Percentiles rank a stretch among this genome's conserved stretches.
Conservation (phyloP, 306 rosid genomes). For the Inga leiocalycina region DNA sequence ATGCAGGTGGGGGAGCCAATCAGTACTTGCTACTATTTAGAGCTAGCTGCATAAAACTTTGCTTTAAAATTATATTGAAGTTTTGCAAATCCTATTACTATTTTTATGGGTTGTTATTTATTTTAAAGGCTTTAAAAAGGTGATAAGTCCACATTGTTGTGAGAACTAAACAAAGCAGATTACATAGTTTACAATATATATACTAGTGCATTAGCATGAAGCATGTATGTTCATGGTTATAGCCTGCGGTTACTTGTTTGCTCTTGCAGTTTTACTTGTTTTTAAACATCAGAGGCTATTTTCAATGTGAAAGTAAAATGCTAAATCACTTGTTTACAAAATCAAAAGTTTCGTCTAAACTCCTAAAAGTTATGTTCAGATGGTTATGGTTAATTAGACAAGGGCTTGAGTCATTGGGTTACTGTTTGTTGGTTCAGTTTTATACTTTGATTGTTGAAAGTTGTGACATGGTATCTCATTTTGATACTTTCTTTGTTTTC, state of each 20-base stretch:
- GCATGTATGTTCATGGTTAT: not conserved
- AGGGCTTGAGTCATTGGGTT: not conserved
- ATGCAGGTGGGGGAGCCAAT: not conserved
- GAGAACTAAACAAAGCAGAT: not conserved
- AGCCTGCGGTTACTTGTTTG: not conserved
- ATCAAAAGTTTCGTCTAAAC: not conserved
- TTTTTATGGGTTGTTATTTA: not conserved
- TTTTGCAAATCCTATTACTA: not conserved
- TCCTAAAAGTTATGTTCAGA: not conserved
- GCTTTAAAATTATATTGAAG: not conserved
- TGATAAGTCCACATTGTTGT: not conserved
- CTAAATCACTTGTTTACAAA: not conserved
- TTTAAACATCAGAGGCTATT: not conserved
- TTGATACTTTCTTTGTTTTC: slow-evolving; percentile 1
- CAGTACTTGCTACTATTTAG: not conserved
- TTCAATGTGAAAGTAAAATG: not conserved
- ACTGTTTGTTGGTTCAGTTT: not conserved
- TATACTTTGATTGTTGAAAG: not conserved
- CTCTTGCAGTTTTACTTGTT: not conserved
- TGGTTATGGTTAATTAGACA: not conserved
- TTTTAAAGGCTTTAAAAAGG: slow-evolving; percentile 6
- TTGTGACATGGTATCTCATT: not conserved
- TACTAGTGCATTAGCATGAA: not conserved
- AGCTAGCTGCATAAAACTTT: not conserved
- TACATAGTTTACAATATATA: not conserved